Evolutionary conservation across 345 rosid species (phyloP), one percentile per base, ranked within the genome.

Genomic region (Dimocarpus longan): DNA sequence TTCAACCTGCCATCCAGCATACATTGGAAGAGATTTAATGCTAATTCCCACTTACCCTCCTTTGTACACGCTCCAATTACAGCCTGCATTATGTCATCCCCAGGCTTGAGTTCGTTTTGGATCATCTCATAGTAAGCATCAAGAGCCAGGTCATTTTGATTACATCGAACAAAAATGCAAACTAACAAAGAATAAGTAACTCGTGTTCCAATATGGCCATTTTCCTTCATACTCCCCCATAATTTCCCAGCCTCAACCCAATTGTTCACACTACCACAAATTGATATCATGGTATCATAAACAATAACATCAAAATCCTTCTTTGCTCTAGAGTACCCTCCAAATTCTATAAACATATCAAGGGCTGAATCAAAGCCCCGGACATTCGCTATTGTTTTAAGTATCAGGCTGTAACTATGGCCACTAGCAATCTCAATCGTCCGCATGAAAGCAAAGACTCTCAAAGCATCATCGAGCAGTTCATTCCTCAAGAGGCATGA

Each of bases 41-140:
- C 93, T 68, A 90, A 73, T 70, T 83, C 85, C 94, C 89, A 87
- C 32, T 82, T 86, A n/a, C 88, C 95, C 76, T 91, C 94, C 81
- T 90, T 93, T 10, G 88, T 52, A 68, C 87, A 90, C 6, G 90
- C 90, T 22, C 85, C 87, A 75, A 93, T 91, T 62, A 89, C 66
- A 5, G 93, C 94, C 42, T 88, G 89, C 84, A 85, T 87, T 48
- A 87, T 74, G 79, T 95, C 95, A 64, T 76, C 84, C 40, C 87
- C 80, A 2, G 93, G 89, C 84, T 77, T 73, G 22, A 91, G 24
- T 7, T 87, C 84, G 76, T 77, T 86, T 70, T 66, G 80, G 65
- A 89, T 57, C 98, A 95, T 91, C 81, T 93, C 97, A 42, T 78
- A 70, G 40, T 93, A 92, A 44, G 93, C 93, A 85, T 90, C 93